Evolutionary conservation across 2,329 filamentous ascomycete genomes (phyloP), one percentile per base, ranked within the genome.

Genomic region (Pseudogymnoascus sp.): DNA sequence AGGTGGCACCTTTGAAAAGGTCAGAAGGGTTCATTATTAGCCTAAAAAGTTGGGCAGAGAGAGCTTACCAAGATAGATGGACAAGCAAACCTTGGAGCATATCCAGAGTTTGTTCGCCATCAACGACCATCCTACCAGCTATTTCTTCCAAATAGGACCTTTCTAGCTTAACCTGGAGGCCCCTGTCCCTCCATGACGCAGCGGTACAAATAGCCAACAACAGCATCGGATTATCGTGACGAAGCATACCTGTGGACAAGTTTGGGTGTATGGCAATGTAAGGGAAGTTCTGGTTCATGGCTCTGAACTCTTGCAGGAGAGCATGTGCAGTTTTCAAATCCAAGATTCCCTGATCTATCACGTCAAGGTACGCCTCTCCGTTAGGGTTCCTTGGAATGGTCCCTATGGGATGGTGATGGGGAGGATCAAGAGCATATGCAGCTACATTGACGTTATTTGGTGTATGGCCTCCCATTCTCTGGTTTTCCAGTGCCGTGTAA

Each of bases 331-430:
- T 23, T 53, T 62, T 47, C 23, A 62, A 50, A 33, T 40, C 44
- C 23, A 62, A 33, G 18, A 62, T 23, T 33, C 60, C 37, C n/a
- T 62, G 38, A 28, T 62, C 60, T 50, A 62, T 35, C 25, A 53
- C 60, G 14, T 62, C 60, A 35, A 50, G 42, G 35, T 56, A 56
- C 3, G n/a, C 5, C 50, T 2, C 16, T 21, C 14, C 50, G 28
- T 56, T 56, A 33, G 50, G n/a, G 25, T 21, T 11, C 7, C 50
- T 56, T 33, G 50, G 50, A 16, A 56, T 56, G 28, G 50, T n/a
- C 8, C 6, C 50, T 6, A 10, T 35, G 2, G 16, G 28, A 14
- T 3, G 28, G 28, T 12, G 28, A 78, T 74, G 59, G 78, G 70
- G 16, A 21, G 50, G n/a, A 33, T 35, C 28, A 56, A 56, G 28